Base-by-base conservation (phyloP, 352 stramenopile genomes). In the Albugo candida region DNA sequence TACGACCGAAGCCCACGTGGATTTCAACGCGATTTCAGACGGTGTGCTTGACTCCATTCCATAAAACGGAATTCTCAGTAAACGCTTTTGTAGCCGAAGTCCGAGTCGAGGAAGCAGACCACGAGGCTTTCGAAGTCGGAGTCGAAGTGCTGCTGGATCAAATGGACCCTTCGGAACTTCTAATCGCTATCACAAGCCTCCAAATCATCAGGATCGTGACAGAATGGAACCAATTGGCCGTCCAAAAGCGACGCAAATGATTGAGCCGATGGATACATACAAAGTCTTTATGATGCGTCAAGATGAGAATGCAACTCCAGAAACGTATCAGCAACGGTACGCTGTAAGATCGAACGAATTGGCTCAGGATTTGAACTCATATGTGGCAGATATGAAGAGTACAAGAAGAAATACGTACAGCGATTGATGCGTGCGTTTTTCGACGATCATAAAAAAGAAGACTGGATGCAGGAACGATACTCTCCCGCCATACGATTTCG, bases 201-300 rank as follows among this genome's bases (percentile, higher is more conserved):
- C 24, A 37, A 36, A 35, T 12, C 16, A 39, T 18, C 40, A 54
- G 34, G 43, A 40, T 38, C 17, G 47, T 10, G 17, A 43, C 3
- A 24, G 38, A 43, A 24, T 11, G 36, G 14, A 39, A 34, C 31
- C 13, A 57, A 54, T 13, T 3, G 17, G 38, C 38, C 20, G 39
- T 41, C 36, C 47, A 16, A 24, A 42, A 58, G 56, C 59, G 0
- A 63, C 69, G 36, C 50, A 65, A 13, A 48, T 60, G 18, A 75
- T 77, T 11, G 76, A 89, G 50, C 69, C 74, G 2, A 63, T 89
- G 53, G 66, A 82, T 45, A 81, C 76, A 36, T 89, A 89, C 61
- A 89, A 89, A 49, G 68, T 82, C 13, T 89, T 83, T 52, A 89
- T 89, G 73, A 89, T 89, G 76, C 73, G 70, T 11, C 76, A 89